Base-by-base conservation (phyloP, 495 filamentous ascomycete species). In the Staphylotrichum longicolle region DNA sequence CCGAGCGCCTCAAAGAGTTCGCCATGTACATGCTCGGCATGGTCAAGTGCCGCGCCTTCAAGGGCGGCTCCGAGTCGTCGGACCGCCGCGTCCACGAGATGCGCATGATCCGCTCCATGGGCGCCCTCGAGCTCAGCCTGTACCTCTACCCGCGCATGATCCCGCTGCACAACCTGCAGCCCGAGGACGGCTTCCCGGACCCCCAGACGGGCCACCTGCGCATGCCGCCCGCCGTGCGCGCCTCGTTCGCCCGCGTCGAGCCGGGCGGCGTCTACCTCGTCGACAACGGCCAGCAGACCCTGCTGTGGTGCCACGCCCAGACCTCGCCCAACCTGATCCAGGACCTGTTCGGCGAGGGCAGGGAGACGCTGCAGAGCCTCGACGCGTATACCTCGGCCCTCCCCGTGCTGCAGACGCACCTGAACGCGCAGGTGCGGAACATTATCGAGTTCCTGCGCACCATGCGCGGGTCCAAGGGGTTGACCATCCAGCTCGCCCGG, bases 101-200 rank as follows among this genome's bases (percentile, higher is more conserved):
- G 84, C 86, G 93, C 49, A 86, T 96, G 82, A 83, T 99, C 63
- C 88, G 90, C 60, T 85, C 86, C 7, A 93, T 97, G 80, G 91
- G 91, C 33, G 83, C 88, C 42, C 80, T 86, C 27, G 94, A 98
- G 73, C 77, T 96, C 41, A 91, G 90, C 15, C 81, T 96, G 47
- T 96, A 97, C 74, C 88, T 99, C 60, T 99, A 99, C 72, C 94
- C 94, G 34, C 87, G 90, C 54, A 94, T 99, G 72, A 86, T 96
- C 55, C 84, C 95, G 0, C 76, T 99, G 45, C 94, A 99, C 78
- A 94, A 89, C 69, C 85, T 99, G 64, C 85, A 92, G 71, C 86
- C 72, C 78, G 91, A 75, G 59, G 91, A 96, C 66, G 93, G 93
- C 10, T 98, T 97, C 77, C 84, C 93, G 34, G 90, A 95, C 65